Percentiles rank a stretch among this genome's conserved stretches.
Evolutionary conservation across 371 early-diverging fungal genomes (phyloP).

Genomic region (Blakeslea trispora): DNA sequence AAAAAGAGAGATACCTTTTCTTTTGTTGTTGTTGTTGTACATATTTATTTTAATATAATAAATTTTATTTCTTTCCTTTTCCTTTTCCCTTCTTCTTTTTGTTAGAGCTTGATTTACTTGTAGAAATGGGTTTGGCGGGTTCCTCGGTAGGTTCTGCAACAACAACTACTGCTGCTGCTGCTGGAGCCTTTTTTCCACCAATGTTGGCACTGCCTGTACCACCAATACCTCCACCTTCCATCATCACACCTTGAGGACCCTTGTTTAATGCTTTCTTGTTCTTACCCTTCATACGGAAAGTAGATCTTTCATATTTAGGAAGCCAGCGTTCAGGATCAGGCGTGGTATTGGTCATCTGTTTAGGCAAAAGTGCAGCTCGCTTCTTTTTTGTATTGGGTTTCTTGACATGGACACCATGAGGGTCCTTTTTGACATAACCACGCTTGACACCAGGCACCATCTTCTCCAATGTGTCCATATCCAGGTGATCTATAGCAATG

Average conservation of each 20-base stretch:
- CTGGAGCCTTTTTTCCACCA: constrained; percentile 36
- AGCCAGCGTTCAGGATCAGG: constrained; percentile 83
- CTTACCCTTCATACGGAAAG: constrained; percentile 57
- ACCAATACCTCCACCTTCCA: constrained; percentile 70
- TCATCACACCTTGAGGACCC: constrained; percentile 61
- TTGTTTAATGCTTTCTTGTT: constrained; percentile 55
- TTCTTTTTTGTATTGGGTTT: constrained; percentile 60
- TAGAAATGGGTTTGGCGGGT: constrained; percentile 1
- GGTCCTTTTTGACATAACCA: constrained; percentile 56
- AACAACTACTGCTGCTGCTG: neutral
- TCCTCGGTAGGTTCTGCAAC: neutral
- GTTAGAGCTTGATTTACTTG: neutral
- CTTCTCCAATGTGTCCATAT: constrained; percentile 57
- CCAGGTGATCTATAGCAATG: constrained; percentile 43
- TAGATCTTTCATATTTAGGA: constrained; percentile 68
- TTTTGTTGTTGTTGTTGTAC: too few relatives aligned
- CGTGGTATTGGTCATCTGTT: constrained; percentile 47
- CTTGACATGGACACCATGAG: constrained; percentile 26
- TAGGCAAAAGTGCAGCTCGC: constrained; percentile 65
- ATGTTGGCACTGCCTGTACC: constrained; percentile 76
- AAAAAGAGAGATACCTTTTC: too few relatives aligned
- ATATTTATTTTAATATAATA: neutral
- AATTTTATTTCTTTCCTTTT: constrained; percentile 10
- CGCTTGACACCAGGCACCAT: constrained; percentile 68
- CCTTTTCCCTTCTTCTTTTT: constrained; percentile 23